A percentile compares a stretch with the other conserved stretches of the same genome.
These are phyloP conservation scores for Misopates orontium DNA, from an alignment of 257 asterid genomes.

Conservation along the genomic window DNA sequence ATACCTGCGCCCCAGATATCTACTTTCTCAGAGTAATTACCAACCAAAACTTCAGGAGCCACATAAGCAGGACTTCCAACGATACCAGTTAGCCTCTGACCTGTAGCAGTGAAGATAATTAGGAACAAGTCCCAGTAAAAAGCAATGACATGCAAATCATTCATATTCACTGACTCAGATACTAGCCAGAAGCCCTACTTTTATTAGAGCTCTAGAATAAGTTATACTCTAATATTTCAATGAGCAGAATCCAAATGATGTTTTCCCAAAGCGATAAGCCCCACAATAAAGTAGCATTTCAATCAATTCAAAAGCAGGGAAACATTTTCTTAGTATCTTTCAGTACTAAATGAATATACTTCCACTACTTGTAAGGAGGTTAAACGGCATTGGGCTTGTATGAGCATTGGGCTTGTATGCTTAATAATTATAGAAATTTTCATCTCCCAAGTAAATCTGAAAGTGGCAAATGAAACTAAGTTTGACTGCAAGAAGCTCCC, in stretches of 20 bases:
- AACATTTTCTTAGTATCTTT: neutral
- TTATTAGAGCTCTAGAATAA: neutral
- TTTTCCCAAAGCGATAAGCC: neutral
- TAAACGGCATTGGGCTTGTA: too few species aligned
- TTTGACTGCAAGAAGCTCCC: too few species aligned
- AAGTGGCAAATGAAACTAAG: conserved; percentile 1
- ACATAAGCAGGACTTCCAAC: conserved; percentile 94
- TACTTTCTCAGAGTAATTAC: conserved; percentile 84
- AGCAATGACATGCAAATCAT: neutral
- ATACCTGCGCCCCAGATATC: conserved; percentile 94
- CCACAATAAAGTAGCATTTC: conserved; percentile 8
- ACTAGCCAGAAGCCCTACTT: neutral
- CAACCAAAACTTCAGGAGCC: conserved; percentile 83
- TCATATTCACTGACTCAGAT: conserved; percentile 4
- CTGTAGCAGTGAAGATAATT: conserved; percentile 33
- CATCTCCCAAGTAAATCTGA: neutral
- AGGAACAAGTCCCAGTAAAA: too few species aligned
- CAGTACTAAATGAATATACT: neutral
- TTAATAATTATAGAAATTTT: neutral
- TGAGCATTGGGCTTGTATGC: neutral
- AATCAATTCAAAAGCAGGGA: conserved; percentile 7
- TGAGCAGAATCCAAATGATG: neutral
- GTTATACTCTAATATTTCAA: conserved; percentile 1
- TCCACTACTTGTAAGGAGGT: neutral
- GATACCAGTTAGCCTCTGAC: conserved; percentile 71